Percentiles rank a stretch among this genome's conserved stretches.
These are phyloP conservation scores for Iris macrosiphon DNA, from an alignment of 106 monocot species.

Conservation along the genomic window DNA sequence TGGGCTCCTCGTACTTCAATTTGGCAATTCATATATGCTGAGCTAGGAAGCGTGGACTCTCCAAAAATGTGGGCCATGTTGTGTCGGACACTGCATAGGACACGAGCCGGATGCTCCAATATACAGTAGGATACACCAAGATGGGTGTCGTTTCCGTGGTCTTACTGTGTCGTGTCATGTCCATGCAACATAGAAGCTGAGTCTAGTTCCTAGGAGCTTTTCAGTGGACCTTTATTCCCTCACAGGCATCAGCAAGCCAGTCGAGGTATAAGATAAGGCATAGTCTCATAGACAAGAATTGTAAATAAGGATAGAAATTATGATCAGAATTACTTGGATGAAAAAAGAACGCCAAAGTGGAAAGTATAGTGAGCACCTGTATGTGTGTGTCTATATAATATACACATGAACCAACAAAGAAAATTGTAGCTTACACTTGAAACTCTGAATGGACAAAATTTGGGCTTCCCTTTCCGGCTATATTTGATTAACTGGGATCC, in stretches of 20 bases:
- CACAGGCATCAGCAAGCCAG: background rate
- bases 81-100: too few relatives aligned
- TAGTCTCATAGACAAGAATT: background rate
- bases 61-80: too few relatives aligned
- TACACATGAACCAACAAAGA: background rate
- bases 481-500: constrained; percentile 53
- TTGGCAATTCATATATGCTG: too few relatives aligned
- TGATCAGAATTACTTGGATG: background rate
- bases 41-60: too few relatives aligned
- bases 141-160: too few relatives aligned
- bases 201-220: too few relatives aligned
- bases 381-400: background rate
- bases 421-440: constrained; percentile 30
- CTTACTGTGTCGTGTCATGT: too few relatives aligned
- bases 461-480: constrained; percentile 54
- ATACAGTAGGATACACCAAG: too few relatives aligned
- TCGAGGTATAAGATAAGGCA: background rate
- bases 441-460: constrained; percentile 48
- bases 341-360: background rate
- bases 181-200: too few relatives aligned
- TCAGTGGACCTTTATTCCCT: too few relatives aligned
- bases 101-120: too few relatives aligned
- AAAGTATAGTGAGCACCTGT: background rate
- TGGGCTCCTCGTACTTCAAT: too few relatives aligned
- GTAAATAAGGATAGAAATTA: background rate